These are phyloP conservation scores for Plasmodium relictum DNA, from an alignment of 169 alveolate species.

Conservation along the genomic window DNA sequence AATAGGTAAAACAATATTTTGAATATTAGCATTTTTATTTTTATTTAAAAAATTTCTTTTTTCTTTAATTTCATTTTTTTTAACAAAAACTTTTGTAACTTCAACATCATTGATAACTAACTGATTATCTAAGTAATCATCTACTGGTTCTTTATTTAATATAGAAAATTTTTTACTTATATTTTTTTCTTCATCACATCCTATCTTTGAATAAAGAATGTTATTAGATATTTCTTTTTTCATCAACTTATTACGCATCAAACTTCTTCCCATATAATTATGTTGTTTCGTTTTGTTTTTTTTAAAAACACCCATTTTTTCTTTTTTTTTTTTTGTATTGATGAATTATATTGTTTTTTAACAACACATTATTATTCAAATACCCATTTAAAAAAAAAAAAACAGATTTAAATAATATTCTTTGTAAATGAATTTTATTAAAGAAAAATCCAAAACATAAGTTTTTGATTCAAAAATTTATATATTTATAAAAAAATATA, in stretches of 20 bases:
- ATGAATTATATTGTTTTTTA: neutral
- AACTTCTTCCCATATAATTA: constrained; percentile 62
- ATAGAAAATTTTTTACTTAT: constrained; percentile 30
- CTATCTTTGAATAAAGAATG: constrained; percentile 51
- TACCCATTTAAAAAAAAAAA: neutral
- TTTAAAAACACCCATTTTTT: constrained; percentile 26
- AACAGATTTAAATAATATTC: too few species aligned
- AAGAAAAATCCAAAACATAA: too few species aligned
- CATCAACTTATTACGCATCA: constrained; percentile 49
- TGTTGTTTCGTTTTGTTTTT: constrained; percentile 23
- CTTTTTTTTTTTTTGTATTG: neutral
- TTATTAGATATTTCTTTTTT: constrained; percentile 52
- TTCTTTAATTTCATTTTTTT: constrained; percentile 79
- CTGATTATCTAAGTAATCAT: constrained; percentile 77
- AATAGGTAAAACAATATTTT: constrained; percentile 81
- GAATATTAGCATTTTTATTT: constrained; percentile 62
- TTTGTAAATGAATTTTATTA: too few species aligned
- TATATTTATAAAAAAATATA: too few species aligned
- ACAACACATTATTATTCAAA: neutral
- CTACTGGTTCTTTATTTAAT: constrained; percentile 33
- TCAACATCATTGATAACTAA: constrained; percentile 78
- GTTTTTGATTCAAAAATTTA: too few species aligned
- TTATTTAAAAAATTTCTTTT: constrained; percentile 25
- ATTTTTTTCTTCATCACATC: constrained; percentile 24
- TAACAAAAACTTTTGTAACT: constrained; percentile 75